Percentiles rank a stretch among this genome's conserved stretches.
These are phyloP conservation scores for Xylaria hypoxylon DNA, from an alignment of 2,329 filamentous ascomycete species.

Conservation along the genomic window DNA sequence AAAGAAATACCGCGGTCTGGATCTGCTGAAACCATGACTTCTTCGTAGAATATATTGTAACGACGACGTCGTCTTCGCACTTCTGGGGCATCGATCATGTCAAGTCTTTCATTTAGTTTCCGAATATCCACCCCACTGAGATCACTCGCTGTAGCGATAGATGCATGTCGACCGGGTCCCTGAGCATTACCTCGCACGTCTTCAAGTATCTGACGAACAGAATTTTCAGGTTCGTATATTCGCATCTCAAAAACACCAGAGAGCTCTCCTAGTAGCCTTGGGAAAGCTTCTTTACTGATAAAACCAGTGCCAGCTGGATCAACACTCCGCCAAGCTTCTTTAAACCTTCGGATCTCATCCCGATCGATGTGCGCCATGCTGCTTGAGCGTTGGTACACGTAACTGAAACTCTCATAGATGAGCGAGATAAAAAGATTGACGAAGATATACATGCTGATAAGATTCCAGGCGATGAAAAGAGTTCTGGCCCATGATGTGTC, in stretches of 20 bases:
- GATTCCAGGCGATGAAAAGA: conserved; percentile 97
- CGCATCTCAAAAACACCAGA: conserved; percentile 98
- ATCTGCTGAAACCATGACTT: conserved; percentile 93
- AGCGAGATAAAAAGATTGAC: conserved; percentile 98
- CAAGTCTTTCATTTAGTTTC: conserved; percentile 78
- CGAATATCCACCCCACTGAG: conserved; percentile 76
- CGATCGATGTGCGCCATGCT: conserved; percentile 90
- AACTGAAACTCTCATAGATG: conserved; percentile 99
- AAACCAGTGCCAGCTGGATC: conserved; percentile 92
- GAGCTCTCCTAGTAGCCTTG: conserved; percentile 87
- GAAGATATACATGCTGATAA: conserved; percentile 99
- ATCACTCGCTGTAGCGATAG: conserved; percentile 64
- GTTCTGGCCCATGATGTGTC: conserved; percentile 88
- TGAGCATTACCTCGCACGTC: conserved; percentile 73
- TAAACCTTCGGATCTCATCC: conserved; percentile 95
- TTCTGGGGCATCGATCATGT: conserved; percentile 77
- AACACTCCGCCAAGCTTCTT: conserved; percentile 96
- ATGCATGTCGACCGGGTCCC: conserved; percentile 64
- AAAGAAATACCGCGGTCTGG: conserved; percentile 91
- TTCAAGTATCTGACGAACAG: conserved; percentile 86
- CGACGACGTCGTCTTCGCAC: conserved; percentile 80
- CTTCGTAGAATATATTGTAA: conserved; percentile 97
- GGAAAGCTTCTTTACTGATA: conserved; percentile 90
- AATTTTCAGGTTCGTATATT: conserved; percentile 92
- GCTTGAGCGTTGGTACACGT: conserved; percentile 96